phyloP scores from a whole-genome alignment of 2,329 filamentous ascomycete genomes.

The Exophiala sideris region DNA sequence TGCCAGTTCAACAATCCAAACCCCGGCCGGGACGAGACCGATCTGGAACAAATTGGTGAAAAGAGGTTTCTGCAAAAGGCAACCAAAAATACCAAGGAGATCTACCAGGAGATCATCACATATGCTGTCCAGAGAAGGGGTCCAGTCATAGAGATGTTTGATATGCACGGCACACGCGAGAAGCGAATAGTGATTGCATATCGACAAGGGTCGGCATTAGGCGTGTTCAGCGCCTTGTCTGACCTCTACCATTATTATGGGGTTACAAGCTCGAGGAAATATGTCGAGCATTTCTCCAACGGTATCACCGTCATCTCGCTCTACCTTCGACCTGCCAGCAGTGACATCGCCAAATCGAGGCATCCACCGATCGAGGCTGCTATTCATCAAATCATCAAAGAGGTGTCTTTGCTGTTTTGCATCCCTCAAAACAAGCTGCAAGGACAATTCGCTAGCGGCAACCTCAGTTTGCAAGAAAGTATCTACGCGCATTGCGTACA shows the following conservation, averaged over 20 bases:
- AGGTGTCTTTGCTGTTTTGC: conserved; percentile 94
- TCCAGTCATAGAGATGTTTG: conserved; percentile 96
- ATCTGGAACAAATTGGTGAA: conserved; percentile 87
- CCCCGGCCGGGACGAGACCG: conserved; percentile 73
- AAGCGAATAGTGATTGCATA: conserved; percentile 94
- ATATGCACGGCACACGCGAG: conserved; percentile 85
- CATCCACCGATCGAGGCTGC: conserved; percentile 85
- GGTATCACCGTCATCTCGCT: conserved; percentile 96
- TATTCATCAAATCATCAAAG: conserved; percentile 98
- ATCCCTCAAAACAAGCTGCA: conserved; percentile 97
- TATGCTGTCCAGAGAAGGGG: conserved; percentile 80
- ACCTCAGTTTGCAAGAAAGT: conserved; percentile 89
- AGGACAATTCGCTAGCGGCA: conserved; percentile 76
- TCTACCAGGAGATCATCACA: conserved; percentile 92
- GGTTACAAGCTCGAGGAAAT: conserved; percentile 92
- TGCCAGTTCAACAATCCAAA: conserved; percentile 80
- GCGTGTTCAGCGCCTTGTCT: conserved; percentile 90
- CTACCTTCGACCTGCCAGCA: conserved; percentile 74
- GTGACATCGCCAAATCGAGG: conserved; percentile 52
- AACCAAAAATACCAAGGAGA: conserved; percentile 88
- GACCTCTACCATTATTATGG: conserved; percentile 99
- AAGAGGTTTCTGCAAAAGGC: conserved; percentile 94
- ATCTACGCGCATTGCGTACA: conserved; percentile 97
- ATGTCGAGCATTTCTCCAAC: conserved; percentile 98
- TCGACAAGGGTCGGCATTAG: conserved; percentile 85